Evolutionary conservation across 768 basidiomycete species (phyloP), one percentile per base, ranked within the genome.

Genomic region (Trichaptum fuscoviolaceum): DNA sequence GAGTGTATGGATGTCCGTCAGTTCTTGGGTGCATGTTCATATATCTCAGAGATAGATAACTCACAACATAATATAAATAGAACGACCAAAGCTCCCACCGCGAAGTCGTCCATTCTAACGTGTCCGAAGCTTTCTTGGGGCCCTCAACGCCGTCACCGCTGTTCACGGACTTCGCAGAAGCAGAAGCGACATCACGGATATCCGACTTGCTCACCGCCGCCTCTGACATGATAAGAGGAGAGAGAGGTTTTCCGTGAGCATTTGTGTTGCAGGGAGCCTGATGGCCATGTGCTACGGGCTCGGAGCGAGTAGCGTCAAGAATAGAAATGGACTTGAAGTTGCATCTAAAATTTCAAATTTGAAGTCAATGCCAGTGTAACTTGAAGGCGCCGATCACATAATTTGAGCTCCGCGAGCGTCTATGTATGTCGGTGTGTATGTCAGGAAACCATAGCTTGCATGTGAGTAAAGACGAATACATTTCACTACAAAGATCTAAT

Each of bases 11-110:
- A 25, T 62, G 7, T 42, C 3, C 6, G 30, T n/a, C 24, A 59
- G 20, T 23, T 10, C 8, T 42, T 15, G 60, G 62, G 12, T 3
- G 15, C 42, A 52, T 15, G 10, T 52, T 12, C 42, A 52, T 52
- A 30, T 52, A 34, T 64, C 35, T 26, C 12, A 26, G 64, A 65
- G 25, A 57, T 66, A 24, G n/a, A 30, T 7, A n/a, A 75, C 76
- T 64, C 58, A 79, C 77, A 42, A 87, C 71, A 64, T 85, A 88
- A 67, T 85, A 88, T 27, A 86, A 70, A 74, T 87, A 88, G 73
- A 85, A 87, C 0, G 85, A 77, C 84, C 83, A 87, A 24, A 87
- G 80, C 69, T 74, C 73, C 26, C 63, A 35, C 30, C 66, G 66
- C 12, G 70, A 67, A 9, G 72, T 74, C n/a, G 61, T 62, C 68